Percentiles rank a stretch among this genome's conserved stretches.
These are phyloP conservation scores for Beta macrorhiza DNA, from an alignment of 179 eudicot genomes.

Conservation along the genomic window DNA sequence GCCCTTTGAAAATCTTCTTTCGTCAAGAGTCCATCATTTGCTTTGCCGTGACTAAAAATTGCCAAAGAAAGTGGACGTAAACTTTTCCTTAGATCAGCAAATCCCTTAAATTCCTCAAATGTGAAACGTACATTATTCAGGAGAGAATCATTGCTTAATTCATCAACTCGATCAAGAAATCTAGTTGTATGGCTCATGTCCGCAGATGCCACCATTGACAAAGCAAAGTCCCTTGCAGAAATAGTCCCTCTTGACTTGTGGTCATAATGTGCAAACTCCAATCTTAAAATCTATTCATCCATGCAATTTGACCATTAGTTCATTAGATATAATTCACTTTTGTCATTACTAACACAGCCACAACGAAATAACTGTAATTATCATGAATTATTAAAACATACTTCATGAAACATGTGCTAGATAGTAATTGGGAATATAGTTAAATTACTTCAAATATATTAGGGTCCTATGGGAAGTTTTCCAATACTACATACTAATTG, in stretches of 20 bases:
- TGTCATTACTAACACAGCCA: neutral
- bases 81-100: conserved; percentile 58
- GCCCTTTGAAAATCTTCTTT: conserved; percentile 73
- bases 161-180: conserved; percentile 74
- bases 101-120: conserved; percentile 65
- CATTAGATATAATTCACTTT: neutral
- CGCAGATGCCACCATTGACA: conserved; percentile 93
- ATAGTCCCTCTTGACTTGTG: conserved; percentile 62
- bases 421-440: no score
- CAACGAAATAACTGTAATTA: no score
- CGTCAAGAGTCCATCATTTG: conserved; percentile 64
- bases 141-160: conserved; percentile 45
- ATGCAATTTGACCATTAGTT: neutral
- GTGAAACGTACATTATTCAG: conserved; percentile 50
- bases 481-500: no score
- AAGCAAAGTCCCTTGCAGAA: conserved; percentile 85
- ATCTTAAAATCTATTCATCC: conserved; percentile 47
- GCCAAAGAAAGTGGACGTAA: conserved; percentile 65
- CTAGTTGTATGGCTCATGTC: conserved; percentile 65
- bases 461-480: no score
- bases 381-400: no score
- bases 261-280: conserved; percentile 91
- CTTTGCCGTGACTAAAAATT: conserved; percentile 68
- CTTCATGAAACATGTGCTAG: no score
- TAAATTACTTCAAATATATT: no score